Evolutionary conservation across 2,329 filamentous ascomycete genomes (phyloP), one percentile per base, ranked within the genome.

Genomic region (Simplicillium aogashimaense): DNA sequence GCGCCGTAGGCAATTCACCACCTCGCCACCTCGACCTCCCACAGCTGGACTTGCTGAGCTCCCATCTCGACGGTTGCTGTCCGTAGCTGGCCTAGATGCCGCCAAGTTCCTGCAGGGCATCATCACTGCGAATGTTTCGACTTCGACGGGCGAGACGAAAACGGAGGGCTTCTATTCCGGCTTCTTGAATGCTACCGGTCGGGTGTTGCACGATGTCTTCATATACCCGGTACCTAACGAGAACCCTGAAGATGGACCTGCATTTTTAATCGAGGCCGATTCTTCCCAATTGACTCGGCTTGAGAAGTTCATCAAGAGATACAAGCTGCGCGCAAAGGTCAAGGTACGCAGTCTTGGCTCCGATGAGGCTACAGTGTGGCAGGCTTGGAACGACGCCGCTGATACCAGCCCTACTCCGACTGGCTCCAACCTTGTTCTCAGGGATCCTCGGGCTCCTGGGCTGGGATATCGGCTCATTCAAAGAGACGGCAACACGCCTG

Each of bases 131-230:
- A 61, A 55, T 34, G 48, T 63, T 8, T 61, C 72, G 0, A 53
- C 65, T 7, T 54, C 46, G 18, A 47, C 64, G 43, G 54, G 61
- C 45, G 45, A 53, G 29, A 51, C 63, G 2, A 59, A 60, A 17
- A 53, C 50, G 3, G 61, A 65, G 1, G 81, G 78, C 4, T 80
- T 83, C 58, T 97, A 94, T 61, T 73, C 83, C 7, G 86, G 81
- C 1, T 95, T 98, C 53, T 70, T 98, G 33, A 94, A 84, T 49
- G 86, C 90, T 7, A 77, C 78, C 44, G 92, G 92, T 33, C 77
- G 89, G 42, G 74, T 98, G 9, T 67, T 95, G 34, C 77, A 90
- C 65, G 92, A 98, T 63, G 83, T 88, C 39, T 94, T 97, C 60
- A 70, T 98, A 36, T 95, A 95, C 67, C 82, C 80, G 0, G 64